Evolutionary conservation across 177 flowering plant species (phyloP), one percentile per base, ranked within the genome.

Genomic region (Tripterygium wilfordii): DNA sequence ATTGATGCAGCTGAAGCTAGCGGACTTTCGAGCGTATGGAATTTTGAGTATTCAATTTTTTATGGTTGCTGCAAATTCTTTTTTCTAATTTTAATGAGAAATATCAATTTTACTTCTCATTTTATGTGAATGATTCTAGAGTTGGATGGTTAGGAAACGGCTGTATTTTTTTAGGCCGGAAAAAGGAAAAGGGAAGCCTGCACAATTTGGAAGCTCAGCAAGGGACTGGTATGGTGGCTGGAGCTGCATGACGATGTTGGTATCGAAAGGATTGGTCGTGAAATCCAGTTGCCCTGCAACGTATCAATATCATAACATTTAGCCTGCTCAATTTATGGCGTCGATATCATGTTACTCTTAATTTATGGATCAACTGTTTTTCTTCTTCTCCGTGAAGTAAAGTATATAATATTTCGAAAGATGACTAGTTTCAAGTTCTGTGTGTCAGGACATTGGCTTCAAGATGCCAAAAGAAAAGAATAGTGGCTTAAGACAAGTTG

Each of bases 141-240:
- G 10, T n/a, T n/a, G n/a, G n/a, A n/a, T n/a, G n/a, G n/a, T n/a
- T n/a, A n/a, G n/a, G n/a, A n/a, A n/a, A n/a, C n/a, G n/a, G n/a
- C n/a, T 36, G 24, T 51, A 24, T 57, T 35, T 49, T 29, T 30
- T 36, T 56, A 94, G 99, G 72, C 78, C 90, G 32, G 96, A 89
- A 48, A 69, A 59, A 36, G 88, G 83, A 29, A 79, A 72, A 60
- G 92, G 86, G 31, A 94, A 81, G 60, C 66, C 60, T 45, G 64
- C 68, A 13, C 63, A 62, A 10, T 65, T 76, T 75, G 96, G 83
- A 49, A 74, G 75, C 69, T 92, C 96, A 26, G 54, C 74, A 2
- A 81, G 70, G 61, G 86, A 89, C 4, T 89, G 94, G 96, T 89
- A 89, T 55, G 80, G 74, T 62, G 99, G 99, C 63, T 94, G 99